Conservation (phyloP, 2,329 filamentous ascomycete genomes). For the Mariannaea sp. region DNA sequence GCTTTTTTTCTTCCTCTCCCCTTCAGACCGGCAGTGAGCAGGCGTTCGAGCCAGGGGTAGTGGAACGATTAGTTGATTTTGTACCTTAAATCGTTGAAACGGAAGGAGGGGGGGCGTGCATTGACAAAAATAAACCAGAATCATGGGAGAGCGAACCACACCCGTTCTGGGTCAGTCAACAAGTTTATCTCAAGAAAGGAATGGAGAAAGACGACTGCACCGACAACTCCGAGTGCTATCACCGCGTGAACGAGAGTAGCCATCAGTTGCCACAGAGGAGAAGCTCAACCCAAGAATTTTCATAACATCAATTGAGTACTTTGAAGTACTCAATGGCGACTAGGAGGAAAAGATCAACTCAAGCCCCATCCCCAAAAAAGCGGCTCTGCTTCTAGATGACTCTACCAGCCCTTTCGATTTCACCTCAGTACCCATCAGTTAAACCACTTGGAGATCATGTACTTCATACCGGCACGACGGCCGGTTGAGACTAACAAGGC, state of each 20-base stretch:
- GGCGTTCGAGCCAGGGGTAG: slow-evolving; percentile 13
- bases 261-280: background rate
- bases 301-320: slow-evolving; percentile 8
- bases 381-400: background rate
- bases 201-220: background rate
- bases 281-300: background rate
- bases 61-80: background rate
- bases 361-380: background rate
- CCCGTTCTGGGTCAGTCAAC: background rate
- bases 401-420: slow-evolving; percentile 9
- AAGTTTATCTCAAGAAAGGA: background rate
- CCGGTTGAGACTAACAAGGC: too few relatives aligned
- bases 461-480: too few relatives aligned
- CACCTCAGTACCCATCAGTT: slow-evolving; percentile 15
- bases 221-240: background rate
- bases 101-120: background rate
- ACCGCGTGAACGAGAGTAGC: background rate
- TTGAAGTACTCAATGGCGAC: background rate
- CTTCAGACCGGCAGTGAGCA: slow-evolving; percentile 19
- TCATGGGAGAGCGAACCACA: too few relatives aligned
- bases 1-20: slow-evolving; percentile 8
- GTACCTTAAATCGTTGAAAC: too few relatives aligned
- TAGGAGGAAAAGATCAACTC: background rate
- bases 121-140: too few relatives aligned
- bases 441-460: too few relatives aligned